Evolutionary conservation across 129 eudicot species (phyloP).

Genomic region (Erigeron canadensis): DNA sequence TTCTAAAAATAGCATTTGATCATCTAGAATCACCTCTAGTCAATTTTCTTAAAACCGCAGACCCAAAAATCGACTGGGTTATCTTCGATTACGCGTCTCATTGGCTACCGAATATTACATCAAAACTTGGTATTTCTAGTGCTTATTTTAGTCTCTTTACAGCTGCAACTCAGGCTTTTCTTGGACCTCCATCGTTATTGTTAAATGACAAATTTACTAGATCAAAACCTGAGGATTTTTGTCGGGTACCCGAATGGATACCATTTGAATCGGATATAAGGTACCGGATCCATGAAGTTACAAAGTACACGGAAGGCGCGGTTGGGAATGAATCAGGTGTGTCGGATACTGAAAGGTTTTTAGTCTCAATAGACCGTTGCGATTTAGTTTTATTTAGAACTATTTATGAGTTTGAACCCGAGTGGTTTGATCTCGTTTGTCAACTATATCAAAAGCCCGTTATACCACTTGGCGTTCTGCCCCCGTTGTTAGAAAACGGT

Average conservation of each 20-base stretch:
- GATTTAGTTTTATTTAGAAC: constrained; percentile 63
- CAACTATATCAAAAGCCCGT: constrained; percentile 59
- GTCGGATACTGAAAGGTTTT: constrained; percentile 45
- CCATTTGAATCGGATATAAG: constrained; percentile 43
- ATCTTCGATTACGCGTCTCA: constrained; percentile 68
- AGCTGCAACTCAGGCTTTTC: constrained; percentile 63
- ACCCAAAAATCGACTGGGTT: constrained; percentile 65
- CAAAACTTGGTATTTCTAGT: constrained; percentile 35
- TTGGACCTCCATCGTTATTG: constrained; percentile 57
- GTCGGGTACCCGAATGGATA: constrained; percentile 61
- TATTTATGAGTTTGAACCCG: constrained; percentile 63
- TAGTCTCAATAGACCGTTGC: constrained; percentile 42
- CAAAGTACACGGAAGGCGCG: constrained; percentile 43
- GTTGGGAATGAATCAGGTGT: constrained; percentile 63
- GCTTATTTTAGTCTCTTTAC: constrained; percentile 62
- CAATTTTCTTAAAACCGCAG: constrained; percentile 41
- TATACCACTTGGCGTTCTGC: constrained; percentile 56
- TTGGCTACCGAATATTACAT: constrained; percentile 68
- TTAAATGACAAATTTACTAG: constrained; percentile 28
- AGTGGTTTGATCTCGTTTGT: constrained; percentile 54
- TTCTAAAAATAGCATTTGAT: constrained; percentile 67
- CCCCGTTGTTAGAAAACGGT: constrained; percentile 34
- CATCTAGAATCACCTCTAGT: constrained; percentile 37
- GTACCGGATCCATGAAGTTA: constrained; percentile 55
- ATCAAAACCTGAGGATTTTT: constrained; percentile 52